Percentiles rank a stretch among this genome's conserved stretches.
phyloP scores from a whole-genome alignment of 306 rosid species.

The Castanea crenata region DNA sequence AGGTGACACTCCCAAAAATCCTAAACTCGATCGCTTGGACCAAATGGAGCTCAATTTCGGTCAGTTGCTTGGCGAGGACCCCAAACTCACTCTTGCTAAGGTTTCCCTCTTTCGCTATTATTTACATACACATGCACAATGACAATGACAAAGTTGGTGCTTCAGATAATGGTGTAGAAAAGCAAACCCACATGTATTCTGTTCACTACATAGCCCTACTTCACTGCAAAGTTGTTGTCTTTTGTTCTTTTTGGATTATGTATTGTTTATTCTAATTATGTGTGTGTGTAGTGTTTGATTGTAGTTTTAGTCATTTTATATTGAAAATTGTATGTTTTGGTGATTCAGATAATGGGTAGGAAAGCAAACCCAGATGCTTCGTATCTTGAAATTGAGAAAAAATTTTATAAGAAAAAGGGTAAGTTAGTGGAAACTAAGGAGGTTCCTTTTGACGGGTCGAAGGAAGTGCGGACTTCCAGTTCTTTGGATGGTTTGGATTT shows the following conservation, averaged over 20 bases:
- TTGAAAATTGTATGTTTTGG: background rate
- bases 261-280: background rate
- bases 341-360: slow-evolving; percentile 77
- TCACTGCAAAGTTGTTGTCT: background rate
- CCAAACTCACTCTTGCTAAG: slow-evolving; percentile 89
- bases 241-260: background rate
- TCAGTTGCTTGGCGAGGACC: slow-evolving; percentile 90
- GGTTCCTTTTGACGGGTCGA: slow-evolving; percentile 61
- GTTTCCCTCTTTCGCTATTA: slow-evolving; percentile 32
- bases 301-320: background rate
- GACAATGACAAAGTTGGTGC: too few relatives aligned
- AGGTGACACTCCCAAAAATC: slow-evolving; percentile 45
- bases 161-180: slow-evolving; percentile 82
- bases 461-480: slow-evolving; percentile 35
- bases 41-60: slow-evolving; percentile 91
- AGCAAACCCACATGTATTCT: slow-evolving; percentile 56
- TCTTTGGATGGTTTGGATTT: slow-evolving; percentile 58
- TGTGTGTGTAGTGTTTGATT: background rate
- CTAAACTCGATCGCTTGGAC: slow-evolving; percentile 64
- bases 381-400: slow-evolving; percentile 86
- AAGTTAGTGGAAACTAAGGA: slow-evolving; percentile 62
- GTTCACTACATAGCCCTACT: background rate
- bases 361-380: slow-evolving; percentile 74
- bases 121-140: background rate
- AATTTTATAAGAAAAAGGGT: slow-evolving; percentile 64